Evolutionary conservation across 75 land plant species (phyloP), one percentile per base, ranked within the genome.

Genomic region (Selaginella tamariscina): DNA sequence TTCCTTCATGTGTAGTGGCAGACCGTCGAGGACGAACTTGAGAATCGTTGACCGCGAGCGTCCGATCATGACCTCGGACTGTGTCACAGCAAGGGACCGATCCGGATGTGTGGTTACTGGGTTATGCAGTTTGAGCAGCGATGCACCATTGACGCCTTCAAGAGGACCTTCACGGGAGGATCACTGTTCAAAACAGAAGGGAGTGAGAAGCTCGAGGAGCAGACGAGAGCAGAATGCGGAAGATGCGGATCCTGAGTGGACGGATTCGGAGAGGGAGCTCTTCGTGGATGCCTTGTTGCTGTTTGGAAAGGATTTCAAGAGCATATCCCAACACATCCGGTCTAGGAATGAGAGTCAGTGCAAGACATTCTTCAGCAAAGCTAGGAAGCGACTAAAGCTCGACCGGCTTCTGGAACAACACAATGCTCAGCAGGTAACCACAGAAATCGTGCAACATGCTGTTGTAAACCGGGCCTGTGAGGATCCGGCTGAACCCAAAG

Each of bases 321-420:
- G 39, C 30, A 78, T 80, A 49, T 57, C 82, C 24, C 64, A 32
- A 27, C 72, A 78, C 65, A 77, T 80, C 30, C 72, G 73, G 22
- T 68, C 82, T 28, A 80, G 73, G 65, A 80, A 65, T 2, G 60
- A 69, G 60, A 31, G 49, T 1, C 82, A 80, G 39, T 80, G 82
- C 70, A 79, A 73, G 62, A 39, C 81, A n/a, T 80, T 78, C 65
- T 78, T 73, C 67, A 80, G 81, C 69, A 80, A 78, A 66, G 59
- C 73, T 55, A 80, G 81, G n/a, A 80, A 78, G 57, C 66, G 75
- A 1, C 67, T 80, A 32, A 68, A 72, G 30, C 77, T 80, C 54
- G 81, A 78, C 75, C 65, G 32, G 29, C 66, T 80, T 59, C 66
- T 80, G 32, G 70, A 78, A 44, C 65, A 60, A 13, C 68, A 65